Base-by-base conservation (phyloP, 1,284 basidiomycete genomes). In the Apiotrichum siamense region DNA sequence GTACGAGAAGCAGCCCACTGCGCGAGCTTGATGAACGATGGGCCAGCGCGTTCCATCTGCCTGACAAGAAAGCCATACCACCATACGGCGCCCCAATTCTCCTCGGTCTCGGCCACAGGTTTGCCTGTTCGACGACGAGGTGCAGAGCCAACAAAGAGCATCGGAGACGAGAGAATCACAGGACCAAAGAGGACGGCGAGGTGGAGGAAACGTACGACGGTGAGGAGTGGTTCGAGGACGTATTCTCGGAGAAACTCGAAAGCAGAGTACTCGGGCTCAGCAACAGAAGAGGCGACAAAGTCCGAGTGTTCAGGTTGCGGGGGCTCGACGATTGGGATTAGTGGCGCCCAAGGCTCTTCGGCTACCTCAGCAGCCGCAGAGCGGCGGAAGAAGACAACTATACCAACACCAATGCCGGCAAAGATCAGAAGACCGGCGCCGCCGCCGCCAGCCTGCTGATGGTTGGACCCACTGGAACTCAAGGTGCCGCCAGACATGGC, bases 1-100 rank as follows among this genome's bases (percentile, higher is more conserved):
- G 87, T 86, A 47, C 96, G 82, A 25, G 92, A 93, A 6, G 88
- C 96, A 1, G 96, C 96, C 96, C 96, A 99, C 80, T 99, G 96
- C 1, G 90, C 89, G 45, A 98, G 81, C 88, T 99, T 99, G 75
- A 91, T 91, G 70, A 98, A 98, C 0, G 92, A 96, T 4, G 96
- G 96, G 1, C 96, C 96, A 6, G 94, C 94, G 11, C 83, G 78
- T 72, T 94, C 85, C 93, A 98, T 97, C 69, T 86, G 86, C 49
- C 77, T 77, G 15, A 94, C 91, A 9, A 99, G 78, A 54, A 92
- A 81, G 18, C 80, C 80, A 70, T 97, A 98, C 96, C 96, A 99
- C 92, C 89, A 96, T 2, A 88, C 78, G 4, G 87, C 87, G 47
- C 90, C 87, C 84, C 85, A 87, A 62, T 81, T 80, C 58, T 90